Base-by-base conservation (phyloP, 257 asterid species). In the Gardenia jasminoides region DNA sequence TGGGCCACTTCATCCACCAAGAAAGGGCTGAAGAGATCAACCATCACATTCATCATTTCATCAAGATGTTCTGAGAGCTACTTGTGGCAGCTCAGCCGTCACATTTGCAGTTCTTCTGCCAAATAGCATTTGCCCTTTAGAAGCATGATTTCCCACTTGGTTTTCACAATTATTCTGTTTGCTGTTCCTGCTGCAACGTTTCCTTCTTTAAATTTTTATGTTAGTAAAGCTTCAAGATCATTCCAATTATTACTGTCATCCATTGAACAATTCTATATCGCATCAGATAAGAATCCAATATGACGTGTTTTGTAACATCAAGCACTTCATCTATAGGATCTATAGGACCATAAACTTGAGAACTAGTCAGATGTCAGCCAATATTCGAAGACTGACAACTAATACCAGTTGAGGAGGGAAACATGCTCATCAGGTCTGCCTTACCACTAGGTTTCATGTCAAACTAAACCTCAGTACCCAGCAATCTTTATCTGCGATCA, bases 1-100 rank as follows among this genome's bases (percentile, higher is more conserved):
- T 88, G 19, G 98, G 92, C 0, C 99, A 95, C 67, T 95, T 93
- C 83, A 80, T 95, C 90, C 90, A 95, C 36, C 98, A 95, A 78
- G 99, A 95, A 89, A 93, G 89, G 64, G 74, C 98, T 15, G 67
- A 90, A 0, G 90, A 90, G 74, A 66, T 90, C 26, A 93, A 80
- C 72, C 65, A 80, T n/a, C 82, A 76, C 48, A 88, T 95, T 31
- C 90, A 86, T 52, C 86, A 84, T 11, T 93, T 93, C 70, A 81
- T 95, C 74, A 72, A 52, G 12, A 84, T 88, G 68, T 89, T 91
- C 80, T 85, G 74, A 74, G 7, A 24, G 66, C 31, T 4, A 50
- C 58, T 50, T 50, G 22, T n/a, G 67, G 31, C n/a, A 1, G 67
- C 67, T n/a, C 66, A 56, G 7, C 11, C 64, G 3, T 61, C 1